Base-by-base conservation (phyloP, 2,329 filamentous ascomycete species). In the Lecanicillium sp. region DNA sequence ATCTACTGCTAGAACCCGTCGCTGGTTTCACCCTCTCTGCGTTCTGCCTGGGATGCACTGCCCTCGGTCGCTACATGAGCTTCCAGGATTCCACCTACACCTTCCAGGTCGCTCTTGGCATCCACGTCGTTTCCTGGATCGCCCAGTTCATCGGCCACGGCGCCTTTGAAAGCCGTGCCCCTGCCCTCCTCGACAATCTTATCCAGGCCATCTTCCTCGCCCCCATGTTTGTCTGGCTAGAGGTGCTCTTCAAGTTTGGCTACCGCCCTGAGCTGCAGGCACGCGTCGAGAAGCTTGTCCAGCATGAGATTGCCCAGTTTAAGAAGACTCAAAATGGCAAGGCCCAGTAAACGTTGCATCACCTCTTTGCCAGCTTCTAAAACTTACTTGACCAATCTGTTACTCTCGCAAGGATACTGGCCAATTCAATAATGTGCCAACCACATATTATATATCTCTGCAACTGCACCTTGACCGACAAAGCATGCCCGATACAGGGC, bases 181-280 rank as follows among this genome's bases (percentile, higher is more conserved):
- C 90, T 7, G 90, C 89, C 4, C 65, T 96, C 46, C 67, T 96
- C 34, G 89, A 96, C 63, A 96, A 95, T 54, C 64, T 96, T 30
- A 71, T 94, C 34, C 92, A 96, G 63, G 89, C 92, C 19, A 62
- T 96, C 47, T 90, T 96, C 54, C 71, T 96, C 17, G 92, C 92
- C 0, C 92, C 92, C 8, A 83, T 98, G 54, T 98, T 96, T 52
- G 90, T 96, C 42, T 98, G 92, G 85, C 83, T 98, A 51, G 89
- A 96, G 66, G 65, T 94, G 17, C 71, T 98, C 18, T 98, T 98
- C 68, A 79, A 73, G 53, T 75, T 94, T 36, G 92, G 92, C 35
- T 98, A 96, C 63, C 78, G 92, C 43, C 85, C 82, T 2, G 88
- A 94, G 59, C 69, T 98, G 49, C 87, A 90, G 65, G 73, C 75